Evolutionary conservation across 352 stramenopile species (phyloP).

Genomic region (Pilasporangium apinafurcum): DNA sequence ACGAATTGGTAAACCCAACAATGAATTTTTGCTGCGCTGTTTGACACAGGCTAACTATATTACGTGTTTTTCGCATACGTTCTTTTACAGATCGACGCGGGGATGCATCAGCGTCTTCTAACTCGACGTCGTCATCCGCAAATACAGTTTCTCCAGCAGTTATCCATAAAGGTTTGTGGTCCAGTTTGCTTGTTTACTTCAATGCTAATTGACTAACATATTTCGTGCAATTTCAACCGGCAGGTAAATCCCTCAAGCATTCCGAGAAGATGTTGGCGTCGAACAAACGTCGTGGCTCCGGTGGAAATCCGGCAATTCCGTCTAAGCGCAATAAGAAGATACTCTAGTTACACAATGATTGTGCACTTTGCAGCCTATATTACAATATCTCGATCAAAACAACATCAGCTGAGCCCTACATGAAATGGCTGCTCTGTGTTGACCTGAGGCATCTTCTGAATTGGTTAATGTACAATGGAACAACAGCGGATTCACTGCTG

Average conservation of each 20-base stretch:
- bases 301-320: slow-evolving; percentile 16
- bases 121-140: slow-evolving; percentile 1
- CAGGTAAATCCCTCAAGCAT: slow-evolving; percentile 48
- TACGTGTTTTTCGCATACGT: neutral
- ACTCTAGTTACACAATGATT: slow-evolving; percentile 6
- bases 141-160: slow-evolving; percentile 10
- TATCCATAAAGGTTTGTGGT: slow-evolving; percentile 28
- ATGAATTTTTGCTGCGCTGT: too few species aligned
- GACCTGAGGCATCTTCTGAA: too few species aligned
- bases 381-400: too few species aligned
- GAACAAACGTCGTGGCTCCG: slow-evolving; percentile 34
- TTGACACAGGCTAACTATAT: too few species aligned
- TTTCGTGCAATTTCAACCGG: neutral
- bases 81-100: slow-evolving; percentile 21
- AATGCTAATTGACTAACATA: neutral
- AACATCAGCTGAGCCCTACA: too few species aligned
- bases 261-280: slow-evolving; percentile 38
- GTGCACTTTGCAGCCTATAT: too few species aligned
- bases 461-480: too few species aligned
- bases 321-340: slow-evolving; percentile 63
- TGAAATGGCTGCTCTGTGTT: too few species aligned
- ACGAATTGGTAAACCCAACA: slow-evolving; percentile 30
- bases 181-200: neutral
- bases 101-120: slow-evolving; percentile 10
- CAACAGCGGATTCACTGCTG: neutral